Percentiles rank a stretch among this genome's conserved stretches.
Evolutionary conservation across 2,329 filamentous ascomycete species (phyloP).

Genomic region (Trichoderma koningii): DNA sequence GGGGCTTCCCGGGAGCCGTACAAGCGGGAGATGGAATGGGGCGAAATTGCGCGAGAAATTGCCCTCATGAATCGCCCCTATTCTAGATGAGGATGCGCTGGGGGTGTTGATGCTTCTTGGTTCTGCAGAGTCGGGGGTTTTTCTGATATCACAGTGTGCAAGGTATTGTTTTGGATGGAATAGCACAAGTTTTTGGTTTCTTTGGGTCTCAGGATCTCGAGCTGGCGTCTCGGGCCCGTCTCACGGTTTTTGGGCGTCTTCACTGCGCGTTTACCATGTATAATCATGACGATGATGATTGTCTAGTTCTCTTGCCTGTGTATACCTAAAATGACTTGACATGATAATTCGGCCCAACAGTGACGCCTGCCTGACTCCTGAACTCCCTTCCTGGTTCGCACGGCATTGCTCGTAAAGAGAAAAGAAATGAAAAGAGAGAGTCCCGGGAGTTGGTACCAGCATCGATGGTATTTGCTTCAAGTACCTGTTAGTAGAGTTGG

Average conservation of each 20-base stretch:
- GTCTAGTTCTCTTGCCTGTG: neutral
- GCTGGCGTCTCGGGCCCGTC: neutral
- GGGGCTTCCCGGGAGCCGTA: conserved; percentile 49
- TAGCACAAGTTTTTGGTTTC: neutral
- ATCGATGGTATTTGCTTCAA: neutral
- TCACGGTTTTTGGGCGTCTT: neutral
- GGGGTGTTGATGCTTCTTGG: neutral
- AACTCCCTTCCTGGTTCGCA: too few species aligned
- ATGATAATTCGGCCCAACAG: neutral
- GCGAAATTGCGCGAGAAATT: conserved; percentile 83
- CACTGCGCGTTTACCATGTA: neutral
- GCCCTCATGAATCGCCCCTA: conserved; percentile 96
- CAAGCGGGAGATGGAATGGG: conserved; percentile 87
- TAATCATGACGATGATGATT: conserved; percentile 12
- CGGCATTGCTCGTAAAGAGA: too few species aligned
- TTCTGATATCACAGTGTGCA: neutral
- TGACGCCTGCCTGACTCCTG: neutral
- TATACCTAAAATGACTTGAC: neutral
- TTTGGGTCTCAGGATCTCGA: neutral
- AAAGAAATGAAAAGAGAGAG: too few species aligned
- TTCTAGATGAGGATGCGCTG: conserved; percentile 56
- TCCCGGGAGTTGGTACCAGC: neutral
- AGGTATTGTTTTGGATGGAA: conserved; percentile 5
- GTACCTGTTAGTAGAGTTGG: neutral
- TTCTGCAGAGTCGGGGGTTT: neutral